These are phyloP conservation scores for Solanum gandarillasii DNA, from an alignment of 257 asterid species.

Conservation along the genomic window DNA sequence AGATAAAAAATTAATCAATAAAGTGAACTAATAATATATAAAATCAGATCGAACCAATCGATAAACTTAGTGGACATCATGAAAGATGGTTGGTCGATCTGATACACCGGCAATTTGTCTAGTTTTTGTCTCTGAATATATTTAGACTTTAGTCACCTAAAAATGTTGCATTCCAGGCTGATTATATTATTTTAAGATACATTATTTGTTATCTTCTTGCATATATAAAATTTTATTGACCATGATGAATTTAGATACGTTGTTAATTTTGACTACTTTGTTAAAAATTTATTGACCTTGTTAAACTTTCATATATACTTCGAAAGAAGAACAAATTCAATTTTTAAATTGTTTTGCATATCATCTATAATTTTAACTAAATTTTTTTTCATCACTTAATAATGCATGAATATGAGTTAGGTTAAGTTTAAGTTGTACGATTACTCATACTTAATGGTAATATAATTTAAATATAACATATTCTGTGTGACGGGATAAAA, in stretches of 20 bases:
- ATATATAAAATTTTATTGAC: not conserved
- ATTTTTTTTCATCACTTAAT: not conserved
- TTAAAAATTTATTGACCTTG: not conserved
- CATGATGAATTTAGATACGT: not conserved
- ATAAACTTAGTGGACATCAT: too few species aligned
- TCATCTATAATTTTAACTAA: not conserved
- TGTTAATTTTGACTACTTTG: not conserved
- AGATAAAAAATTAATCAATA: too few species aligned
- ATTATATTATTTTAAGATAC: not conserved
- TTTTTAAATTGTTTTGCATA: not conserved
- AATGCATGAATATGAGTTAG: not conserved
- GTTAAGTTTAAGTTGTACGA: not conserved
- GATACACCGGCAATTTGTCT: not conserved
- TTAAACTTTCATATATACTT: not conserved
- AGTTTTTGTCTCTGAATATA: not conserved
- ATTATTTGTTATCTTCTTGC: not conserved
- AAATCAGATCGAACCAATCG: not conserved
- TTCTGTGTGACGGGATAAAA: too few species aligned
- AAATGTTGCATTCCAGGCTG: not conserved
- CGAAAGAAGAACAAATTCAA: not conserved
- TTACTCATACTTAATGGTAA: not conserved
- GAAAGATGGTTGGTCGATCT: not conserved
- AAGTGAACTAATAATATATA: too few species aligned
- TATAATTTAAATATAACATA: too few species aligned
- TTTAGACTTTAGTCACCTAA: not conserved